These are phyloP conservation scores for Zoysia matrella DNA, from an alignment of 202 grass and related monocot species.

Conservation along the genomic window DNA sequence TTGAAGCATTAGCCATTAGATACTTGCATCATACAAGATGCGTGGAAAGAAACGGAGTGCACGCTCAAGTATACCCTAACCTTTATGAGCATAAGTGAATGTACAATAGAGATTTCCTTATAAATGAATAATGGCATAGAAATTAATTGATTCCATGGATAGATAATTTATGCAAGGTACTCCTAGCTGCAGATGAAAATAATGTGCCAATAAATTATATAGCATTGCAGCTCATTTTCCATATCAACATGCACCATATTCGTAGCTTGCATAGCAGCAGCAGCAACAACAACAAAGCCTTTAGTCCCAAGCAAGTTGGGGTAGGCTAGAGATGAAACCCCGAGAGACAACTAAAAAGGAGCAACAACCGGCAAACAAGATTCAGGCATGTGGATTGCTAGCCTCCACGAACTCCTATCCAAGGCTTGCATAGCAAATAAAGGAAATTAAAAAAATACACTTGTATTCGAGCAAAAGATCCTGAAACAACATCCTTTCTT, in stretches of 20 bases:
- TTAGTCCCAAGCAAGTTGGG: too few relatives aligned
- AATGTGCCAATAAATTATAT: not conserved
- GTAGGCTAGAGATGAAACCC: too few relatives aligned
- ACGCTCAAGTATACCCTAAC: not conserved
- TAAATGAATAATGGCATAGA: not conserved
- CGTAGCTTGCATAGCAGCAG: not conserved
- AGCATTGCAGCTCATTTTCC: not conserved
- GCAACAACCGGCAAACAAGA: too few relatives aligned
- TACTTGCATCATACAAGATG: not conserved
- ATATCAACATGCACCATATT: not conserved
- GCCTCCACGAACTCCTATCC: too few relatives aligned
- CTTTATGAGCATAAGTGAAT: not conserved
- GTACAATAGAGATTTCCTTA: not conserved
- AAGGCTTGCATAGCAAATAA: not conserved
- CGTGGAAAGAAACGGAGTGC: not conserved
- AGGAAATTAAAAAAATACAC: slow-evolving; percentile 6
- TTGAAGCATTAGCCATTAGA: not conserved
- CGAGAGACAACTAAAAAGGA: too few relatives aligned
- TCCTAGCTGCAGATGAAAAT: slow-evolving; percentile 5
- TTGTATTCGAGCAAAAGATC: slow-evolving; percentile 1
- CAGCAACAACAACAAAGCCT: too few relatives aligned
- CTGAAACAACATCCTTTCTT: not conserved
- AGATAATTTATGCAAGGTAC: not conserved
- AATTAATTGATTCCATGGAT: not conserved
- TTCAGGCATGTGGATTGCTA: too few relatives aligned